phyloP scores from a whole-genome alignment of 305 asterid species.

The Salvia sclarea region DNA sequence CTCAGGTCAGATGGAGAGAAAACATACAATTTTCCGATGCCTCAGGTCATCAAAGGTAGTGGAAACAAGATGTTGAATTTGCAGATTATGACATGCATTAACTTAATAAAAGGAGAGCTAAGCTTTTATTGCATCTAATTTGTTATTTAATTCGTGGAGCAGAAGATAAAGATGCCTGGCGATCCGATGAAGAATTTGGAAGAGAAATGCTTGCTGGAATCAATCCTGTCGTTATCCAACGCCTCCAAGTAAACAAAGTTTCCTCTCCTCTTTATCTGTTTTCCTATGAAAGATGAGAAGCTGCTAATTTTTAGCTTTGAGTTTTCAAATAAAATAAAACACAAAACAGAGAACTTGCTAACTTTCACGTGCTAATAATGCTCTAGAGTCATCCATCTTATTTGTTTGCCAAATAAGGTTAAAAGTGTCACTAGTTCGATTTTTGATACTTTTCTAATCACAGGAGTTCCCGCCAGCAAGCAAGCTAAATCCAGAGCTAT shows the following conservation, averaged over 20 bases:
- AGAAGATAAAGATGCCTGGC: constrained; percentile 83
- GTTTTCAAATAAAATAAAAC: not conserved
- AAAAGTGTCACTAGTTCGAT: constrained; percentile 2
- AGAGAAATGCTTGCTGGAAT: constrained; percentile 87
- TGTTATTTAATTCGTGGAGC: constrained; percentile 28
- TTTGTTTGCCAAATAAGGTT: constrained; percentile 2
- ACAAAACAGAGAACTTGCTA: constrained; percentile 4
- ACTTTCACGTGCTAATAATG: constrained; percentile 7
- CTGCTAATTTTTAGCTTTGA: constrained; percentile 1
- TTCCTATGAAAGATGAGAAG: not conserved
- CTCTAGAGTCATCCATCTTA: not conserved
- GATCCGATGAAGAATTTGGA: constrained; percentile 84
- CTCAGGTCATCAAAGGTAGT: constrained; percentile 73
- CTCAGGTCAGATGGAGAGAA: constrained; percentile 67
- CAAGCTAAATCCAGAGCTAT: constrained; percentile 59
- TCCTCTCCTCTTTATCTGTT: constrained; percentile 1
- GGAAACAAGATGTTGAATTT: constrained; percentile 1
- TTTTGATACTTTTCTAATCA: not conserved
- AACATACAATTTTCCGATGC: constrained; percentile 61
- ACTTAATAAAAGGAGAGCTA: not conserved
- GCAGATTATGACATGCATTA: not conserved
- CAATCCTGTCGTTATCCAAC: constrained; percentile 63
- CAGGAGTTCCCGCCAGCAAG: constrained; percentile 90
- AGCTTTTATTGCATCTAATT: not conserved
- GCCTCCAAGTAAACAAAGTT: constrained; percentile 56